Base-by-base conservation (phyloP, 495 filamentous ascomycete genomes). In the Aspergillus haitiensis region DNA sequence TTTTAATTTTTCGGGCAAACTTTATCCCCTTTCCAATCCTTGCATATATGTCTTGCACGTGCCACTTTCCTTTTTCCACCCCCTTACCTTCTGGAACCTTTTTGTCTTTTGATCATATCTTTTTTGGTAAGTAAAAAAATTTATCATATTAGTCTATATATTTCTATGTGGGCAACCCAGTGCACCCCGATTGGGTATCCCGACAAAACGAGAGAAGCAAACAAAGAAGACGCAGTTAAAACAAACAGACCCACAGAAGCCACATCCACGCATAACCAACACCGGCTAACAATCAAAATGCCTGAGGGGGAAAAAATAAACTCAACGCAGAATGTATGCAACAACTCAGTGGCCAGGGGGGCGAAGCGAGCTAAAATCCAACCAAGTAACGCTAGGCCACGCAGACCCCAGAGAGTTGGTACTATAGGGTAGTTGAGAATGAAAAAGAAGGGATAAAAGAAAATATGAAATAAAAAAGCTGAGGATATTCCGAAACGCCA, bases 141-240 rank as follows among this genome's bases (percentile, higher is more conserved):
- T 34, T 21, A 47, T 45, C 21, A 50, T 8, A 63, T 59, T 59
- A 59, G 56, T 63, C 56, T 63, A 63, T 59, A 55, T 58, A 62
- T 52, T 36, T 63, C 51, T 63, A 59, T 62, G 8, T 31, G 56
- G 45, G 52, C 61, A 50, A 9, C 55, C 61, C 61, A 21, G 35
- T 55, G 36, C 55, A 39, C 40, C 52, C 21, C 21, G 21, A 27
- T 27, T n/a, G 47, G 52, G 61, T 51, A 59, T 59, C 52, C 48
- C 18, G n/a, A 48, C 34, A 18, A 40, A 10, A 57, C 32, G 15
- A 48, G 15, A 18, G 6, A 2, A 6, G 21, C 1, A 27, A 27
- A 27, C 1, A 1, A 47, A 21, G 6, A 47, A 7, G 45, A 15
- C 21, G 27, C 27, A 34, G 15, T 39, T 31, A 50, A 56, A 33